phyloP scores from a whole-genome alignment of 352 stramenopile genomes.

The Phytophthora fragariaefolia region DNA sequence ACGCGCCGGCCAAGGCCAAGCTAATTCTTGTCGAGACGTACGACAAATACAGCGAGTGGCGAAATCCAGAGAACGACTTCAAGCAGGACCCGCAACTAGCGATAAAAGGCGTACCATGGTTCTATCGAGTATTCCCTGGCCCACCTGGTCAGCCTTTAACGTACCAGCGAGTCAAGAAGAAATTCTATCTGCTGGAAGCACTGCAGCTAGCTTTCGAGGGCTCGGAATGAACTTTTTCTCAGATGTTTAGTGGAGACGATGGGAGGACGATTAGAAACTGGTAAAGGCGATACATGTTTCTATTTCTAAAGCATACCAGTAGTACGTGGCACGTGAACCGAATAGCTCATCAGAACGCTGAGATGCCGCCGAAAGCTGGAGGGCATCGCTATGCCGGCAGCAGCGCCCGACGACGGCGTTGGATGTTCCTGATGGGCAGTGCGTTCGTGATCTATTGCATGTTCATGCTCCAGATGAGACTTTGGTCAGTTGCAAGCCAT shows the following conservation, averaged over 20 bases:
- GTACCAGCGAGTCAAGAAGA: slow-evolving; percentile 44
- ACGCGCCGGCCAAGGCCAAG: slow-evolving; percentile 54
- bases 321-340: slow-evolving; percentile 23
- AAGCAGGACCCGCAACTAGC: slow-evolving; percentile 58
- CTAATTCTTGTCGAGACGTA: slow-evolving; percentile 63
- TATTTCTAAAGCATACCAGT: slow-evolving; percentile 5
- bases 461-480: slow-evolving; percentile 31
- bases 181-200: slow-evolving; percentile 44
- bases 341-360: slow-evolving; percentile 4
- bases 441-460: slow-evolving; percentile 34
- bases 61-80: slow-evolving; percentile 74
- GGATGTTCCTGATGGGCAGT: slow-evolving; percentile 13
- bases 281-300: slow-evolving; percentile 15
- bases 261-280: slow-evolving; percentile 25
- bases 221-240: slow-evolving; percentile 9
- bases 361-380: slow-evolving; percentile 27
- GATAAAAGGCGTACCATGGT: slow-evolving; percentile 69
- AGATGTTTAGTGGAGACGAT: neutral
- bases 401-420: slow-evolving; percentile 22
- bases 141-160: slow-evolving; percentile 31
- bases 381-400: slow-evolving; percentile 11
- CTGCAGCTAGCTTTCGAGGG: slow-evolving; percentile 38
- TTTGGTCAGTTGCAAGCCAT: slow-evolving; percentile 31
- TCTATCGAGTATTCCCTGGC: slow-evolving; percentile 57
- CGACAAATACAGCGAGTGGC: slow-evolving; percentile 72